Conservation (phyloP, 176 grass and related monocot genomes). For the barley (Hordeum vulgare) region DNA sequence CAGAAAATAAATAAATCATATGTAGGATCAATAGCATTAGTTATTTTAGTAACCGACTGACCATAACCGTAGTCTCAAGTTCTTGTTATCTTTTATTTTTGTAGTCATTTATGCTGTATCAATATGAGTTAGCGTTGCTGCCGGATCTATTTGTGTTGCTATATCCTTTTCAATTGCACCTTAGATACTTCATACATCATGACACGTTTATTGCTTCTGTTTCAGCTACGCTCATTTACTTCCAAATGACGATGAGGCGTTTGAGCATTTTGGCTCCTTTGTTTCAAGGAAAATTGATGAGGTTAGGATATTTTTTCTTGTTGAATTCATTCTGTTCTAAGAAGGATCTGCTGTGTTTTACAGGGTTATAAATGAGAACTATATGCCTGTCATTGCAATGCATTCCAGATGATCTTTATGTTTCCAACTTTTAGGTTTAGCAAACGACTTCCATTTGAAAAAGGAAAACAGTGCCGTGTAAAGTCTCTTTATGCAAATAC, state of each 20-base stretch:
- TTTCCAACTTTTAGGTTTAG: background rate
- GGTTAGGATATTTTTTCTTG: slow-evolving; percentile 36
- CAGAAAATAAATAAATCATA: background rate
- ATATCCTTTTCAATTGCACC: background rate
- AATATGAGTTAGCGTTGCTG: background rate
- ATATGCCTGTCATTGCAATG: background rate
- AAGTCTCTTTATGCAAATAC: background rate
- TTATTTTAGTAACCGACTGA: background rate
- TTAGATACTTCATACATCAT: background rate
- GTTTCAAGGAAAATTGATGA: slow-evolving; percentile 73
- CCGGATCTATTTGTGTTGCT: background rate
- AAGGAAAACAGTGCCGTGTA: background rate
- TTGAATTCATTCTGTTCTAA: background rate
- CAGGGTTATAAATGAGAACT: background rate
- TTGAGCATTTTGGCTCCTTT: slow-evolving; percentile 87
- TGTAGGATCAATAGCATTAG: background rate
- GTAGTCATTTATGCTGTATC: background rate
- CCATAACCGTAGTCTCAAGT: background rate
- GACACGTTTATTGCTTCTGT: slow-evolving; percentile 13
- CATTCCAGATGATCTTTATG: background rate
- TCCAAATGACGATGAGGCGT: slow-evolving; percentile 95
- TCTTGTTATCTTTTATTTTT: slow-evolving; percentile 2
- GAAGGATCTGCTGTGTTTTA: background rate
- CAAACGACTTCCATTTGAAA: background rate
- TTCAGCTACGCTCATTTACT: slow-evolving; percentile 86